A percentile compares a stretch with the other conserved stretches of the same genome.
Evolutionary conservation across 257 asterid genomes (phyloP).

Genomic region (Osmanthus fragrans): DNA sequence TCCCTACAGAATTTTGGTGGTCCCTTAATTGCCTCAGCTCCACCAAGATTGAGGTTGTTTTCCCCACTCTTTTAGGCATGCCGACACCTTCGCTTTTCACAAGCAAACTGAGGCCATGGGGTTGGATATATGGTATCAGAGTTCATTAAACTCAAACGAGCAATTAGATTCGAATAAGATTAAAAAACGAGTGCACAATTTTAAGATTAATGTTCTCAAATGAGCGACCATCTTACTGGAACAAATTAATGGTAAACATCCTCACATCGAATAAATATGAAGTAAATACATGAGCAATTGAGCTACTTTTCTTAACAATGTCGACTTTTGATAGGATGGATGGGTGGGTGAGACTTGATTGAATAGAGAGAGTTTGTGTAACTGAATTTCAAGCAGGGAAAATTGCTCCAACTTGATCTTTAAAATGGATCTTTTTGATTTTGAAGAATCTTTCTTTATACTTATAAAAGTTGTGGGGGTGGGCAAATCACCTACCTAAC

Average conservation of each 20-base stretch:
- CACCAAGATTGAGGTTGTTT: conserved; percentile 20
- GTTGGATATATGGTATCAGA: not conserved
- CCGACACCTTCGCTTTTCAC: conserved; percentile 48
- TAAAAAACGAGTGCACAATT: not conserved
- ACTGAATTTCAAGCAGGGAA: no score
- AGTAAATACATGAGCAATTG: no score
- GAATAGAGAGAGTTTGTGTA: no score
- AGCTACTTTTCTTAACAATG: no score
- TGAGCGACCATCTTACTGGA: not conserved
- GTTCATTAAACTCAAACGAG: not conserved
- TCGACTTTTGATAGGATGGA: no score
- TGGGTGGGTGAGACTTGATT: no score
- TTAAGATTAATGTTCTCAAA: not conserved
- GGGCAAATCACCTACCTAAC: no score
- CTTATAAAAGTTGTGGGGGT: not conserved
- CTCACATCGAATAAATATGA: no score
- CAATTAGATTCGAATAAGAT: not conserved
- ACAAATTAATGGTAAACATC: no score
- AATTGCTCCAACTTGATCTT: no score
- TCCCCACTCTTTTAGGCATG: conserved; percentile 22
- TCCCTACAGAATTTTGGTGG: conserved; percentile 32
- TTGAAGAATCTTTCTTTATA: not conserved
- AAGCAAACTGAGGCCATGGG: not conserved
- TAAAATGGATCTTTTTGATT: no score
- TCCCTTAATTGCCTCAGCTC: conserved; percentile 21